Percentiles rank a stretch among this genome's conserved stretches.
Conservation (phyloP, 2,329 filamentous ascomycete species). For the Sclerotinia spermophila region DNA sequence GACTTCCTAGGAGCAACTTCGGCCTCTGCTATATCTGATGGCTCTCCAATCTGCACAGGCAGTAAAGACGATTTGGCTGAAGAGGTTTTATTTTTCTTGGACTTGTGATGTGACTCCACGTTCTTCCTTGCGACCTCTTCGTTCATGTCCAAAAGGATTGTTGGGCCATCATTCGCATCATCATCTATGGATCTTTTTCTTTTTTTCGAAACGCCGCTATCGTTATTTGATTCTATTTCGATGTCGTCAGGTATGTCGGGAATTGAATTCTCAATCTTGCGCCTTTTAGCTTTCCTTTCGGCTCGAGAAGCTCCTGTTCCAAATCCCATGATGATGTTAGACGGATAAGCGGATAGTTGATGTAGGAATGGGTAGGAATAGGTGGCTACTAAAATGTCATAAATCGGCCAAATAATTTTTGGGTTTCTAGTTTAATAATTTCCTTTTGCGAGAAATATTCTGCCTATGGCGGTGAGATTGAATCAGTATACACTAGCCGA, state of each 20-base stretch:
- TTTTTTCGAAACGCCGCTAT: constrained; percentile 28
- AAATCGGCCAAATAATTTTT: neutral
- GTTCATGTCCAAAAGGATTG: neutral
- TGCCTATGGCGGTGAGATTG: neutral
- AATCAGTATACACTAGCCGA: neutral
- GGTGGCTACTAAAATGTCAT: neutral
- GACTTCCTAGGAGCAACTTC: constrained; percentile 36
- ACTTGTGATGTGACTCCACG: neutral
- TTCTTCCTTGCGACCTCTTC: constrained; percentile 14
- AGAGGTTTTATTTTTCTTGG: constrained; percentile 6
- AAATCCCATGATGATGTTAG: constrained; percentile 26
- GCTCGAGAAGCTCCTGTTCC: constrained; percentile 32
- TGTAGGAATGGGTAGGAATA: neutral
- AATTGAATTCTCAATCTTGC: constrained; percentile 37
- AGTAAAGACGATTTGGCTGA: neutral
- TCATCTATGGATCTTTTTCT: constrained; percentile 26
- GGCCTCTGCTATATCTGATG: constrained; percentile 23
- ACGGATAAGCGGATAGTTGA: constrained; percentile 24
- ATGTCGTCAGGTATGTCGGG: constrained; percentile 35
- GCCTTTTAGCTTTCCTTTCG: constrained; percentile 38
- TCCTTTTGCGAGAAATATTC: neutral
- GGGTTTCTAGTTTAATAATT: neutral
- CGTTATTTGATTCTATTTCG: constrained; percentile 23
- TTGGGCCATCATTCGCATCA: neutral
- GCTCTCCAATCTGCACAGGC: neutral